phyloP scores from a whole-genome alignment of 805 yeast species.

The Spathaspora passalidarum region DNA sequence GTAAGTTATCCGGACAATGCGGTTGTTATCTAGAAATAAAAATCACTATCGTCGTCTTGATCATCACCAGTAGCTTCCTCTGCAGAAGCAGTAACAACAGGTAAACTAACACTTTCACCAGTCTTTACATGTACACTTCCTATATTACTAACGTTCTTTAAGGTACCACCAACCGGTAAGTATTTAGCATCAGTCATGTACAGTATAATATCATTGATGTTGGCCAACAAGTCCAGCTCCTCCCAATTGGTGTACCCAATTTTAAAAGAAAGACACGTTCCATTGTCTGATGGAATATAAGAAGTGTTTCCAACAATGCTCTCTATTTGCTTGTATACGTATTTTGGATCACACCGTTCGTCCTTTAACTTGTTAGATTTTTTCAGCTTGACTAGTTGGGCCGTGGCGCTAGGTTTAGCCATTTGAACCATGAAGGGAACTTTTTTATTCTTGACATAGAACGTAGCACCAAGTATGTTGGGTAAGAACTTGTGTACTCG shows the following conservation, averaged over 20 bases:
- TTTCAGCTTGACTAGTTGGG: background rate
- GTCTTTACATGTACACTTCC: conserved; percentile 60
- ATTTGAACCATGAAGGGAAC: conserved; percentile 68
- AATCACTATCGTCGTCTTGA: conserved; percentile 15
- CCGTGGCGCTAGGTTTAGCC: conserved; percentile 41
- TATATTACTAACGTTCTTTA: conserved; percentile 41
- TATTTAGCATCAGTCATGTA: conserved; percentile 43
- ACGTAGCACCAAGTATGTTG: conserved; percentile 52
- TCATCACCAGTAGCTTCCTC: background rate
- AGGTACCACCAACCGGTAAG: conserved; percentile 58
- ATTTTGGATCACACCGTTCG: conserved; percentile 63
- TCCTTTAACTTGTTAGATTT: conserved; percentile 40
- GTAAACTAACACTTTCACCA: conserved; percentile 63
- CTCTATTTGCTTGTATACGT: conserved; percentile 61
- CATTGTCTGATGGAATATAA: conserved; percentile 56
- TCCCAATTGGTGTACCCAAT: conserved; percentile 56
- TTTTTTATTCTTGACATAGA: conserved; percentile 62
- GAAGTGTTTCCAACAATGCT: conserved; percentile 62
- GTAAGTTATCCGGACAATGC: too few species aligned
- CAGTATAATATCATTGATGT: conserved; percentile 48
- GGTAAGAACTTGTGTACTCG: conserved; percentile 63
- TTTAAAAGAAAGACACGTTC: conserved; percentile 56
- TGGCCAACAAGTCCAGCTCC: conserved; percentile 42
- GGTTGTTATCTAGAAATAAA: conserved; percentile 10
- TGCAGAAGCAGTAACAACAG: conserved; percentile 29